phyloP scores from a whole-genome alignment of 371 early-diverging fungal species.

The Vairimorpha necatrix region DNA sequence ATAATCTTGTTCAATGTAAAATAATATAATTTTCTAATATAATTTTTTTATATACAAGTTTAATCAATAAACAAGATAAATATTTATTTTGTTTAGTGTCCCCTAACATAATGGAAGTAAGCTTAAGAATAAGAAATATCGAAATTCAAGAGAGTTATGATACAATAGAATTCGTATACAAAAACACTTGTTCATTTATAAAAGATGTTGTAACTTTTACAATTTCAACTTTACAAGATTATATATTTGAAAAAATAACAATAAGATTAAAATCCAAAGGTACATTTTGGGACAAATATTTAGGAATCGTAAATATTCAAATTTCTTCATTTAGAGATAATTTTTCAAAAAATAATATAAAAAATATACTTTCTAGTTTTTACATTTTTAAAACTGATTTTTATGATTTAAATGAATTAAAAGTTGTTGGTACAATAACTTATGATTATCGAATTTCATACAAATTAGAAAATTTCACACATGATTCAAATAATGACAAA shows the following conservation, averaged over 20 bases:
- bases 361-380: not conserved
- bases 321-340: not conserved
- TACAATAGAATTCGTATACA: slow-evolving; percentile 6
- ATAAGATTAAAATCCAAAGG: not conserved
- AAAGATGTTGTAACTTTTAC: not conserved
- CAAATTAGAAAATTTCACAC: not conserved
- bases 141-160: not conserved
- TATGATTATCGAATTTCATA: not conserved
- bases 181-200: not conserved
- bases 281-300: not conserved
- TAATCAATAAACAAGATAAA: too few species aligned
- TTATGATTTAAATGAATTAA: not conserved
- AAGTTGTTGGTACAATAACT: not conserved
- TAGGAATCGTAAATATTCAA: not conserved
- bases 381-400: not conserved
- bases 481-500: not conserved
- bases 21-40: too few species aligned
- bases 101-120: not conserved
- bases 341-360: not conserved
- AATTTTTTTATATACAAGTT: too few species aligned
- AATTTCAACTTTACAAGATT: not conserved
- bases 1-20: too few species aligned
- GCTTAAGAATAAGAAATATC: not conserved
- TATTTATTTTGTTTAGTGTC: not conserved
- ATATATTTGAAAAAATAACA: not conserved